Evolutionary conservation across 2,329 filamentous ascomycete species (phyloP), one percentile per base, ranked within the genome.

Genomic region (Zasmidium cellare): DNA sequence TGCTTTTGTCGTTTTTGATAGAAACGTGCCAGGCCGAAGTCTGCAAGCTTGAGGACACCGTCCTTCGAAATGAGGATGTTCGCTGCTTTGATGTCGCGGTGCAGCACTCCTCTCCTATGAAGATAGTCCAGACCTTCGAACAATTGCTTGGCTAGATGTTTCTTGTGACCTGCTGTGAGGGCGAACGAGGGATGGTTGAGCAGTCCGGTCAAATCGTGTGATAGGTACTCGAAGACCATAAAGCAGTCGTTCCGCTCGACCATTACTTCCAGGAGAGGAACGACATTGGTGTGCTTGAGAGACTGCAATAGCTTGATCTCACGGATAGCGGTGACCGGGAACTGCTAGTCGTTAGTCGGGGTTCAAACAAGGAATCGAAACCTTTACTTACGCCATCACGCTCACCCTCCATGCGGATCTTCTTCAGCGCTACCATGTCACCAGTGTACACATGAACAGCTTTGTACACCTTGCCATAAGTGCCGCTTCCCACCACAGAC

Each of bases 181-280:
- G 87, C 88, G 76, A 96, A 99, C 0, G 88, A 89, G 0, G 94
- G 94, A 70, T 99, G 94, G 69, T 97, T 97, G 60, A 99, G 84
- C 28, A 99, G 80, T 14, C 94, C 94, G 2, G 94, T 99, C 60
- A 99, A 80, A 73, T 99, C 94, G 73, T 99, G 94, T 1, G 94
- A 93, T 28, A 97, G 82, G 71, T 99, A 99, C 74, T 99, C 94
- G 65, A 99, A 99, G 2, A 99, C 94, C 94, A 99, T 99, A 76
- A 96, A 99, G 74, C 94, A 99, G 75, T 97, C 92, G 66, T 97
- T 97, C 71, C 89, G 90, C 76, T 99, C 94, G 1, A 99, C 94
- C 94, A 99, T 99, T 65, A 96, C 91, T 76, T 96, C 92, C 64
- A 90, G 86, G 18, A 96, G 78, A 44, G 87, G 86, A 57, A 96